A percentile compares a stretch with the other conserved stretches of the same genome.
phyloP scores from a whole-genome alignment of 306 rosid species.

The Trifolium dubium region DNA sequence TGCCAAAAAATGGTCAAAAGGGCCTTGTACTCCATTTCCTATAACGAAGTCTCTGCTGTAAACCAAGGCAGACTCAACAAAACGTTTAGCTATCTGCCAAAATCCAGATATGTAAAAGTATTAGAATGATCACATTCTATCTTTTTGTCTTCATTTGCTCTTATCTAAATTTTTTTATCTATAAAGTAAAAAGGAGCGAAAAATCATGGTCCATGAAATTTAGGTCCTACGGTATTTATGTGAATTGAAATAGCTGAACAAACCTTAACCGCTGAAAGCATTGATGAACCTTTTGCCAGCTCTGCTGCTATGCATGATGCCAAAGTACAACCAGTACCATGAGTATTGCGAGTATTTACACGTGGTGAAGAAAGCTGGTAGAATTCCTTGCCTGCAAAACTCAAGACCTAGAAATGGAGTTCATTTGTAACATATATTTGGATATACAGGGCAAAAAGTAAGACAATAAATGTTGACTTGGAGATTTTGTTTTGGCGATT shows the following conservation, averaged over 20 bases:
- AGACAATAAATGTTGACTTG: not conserved
- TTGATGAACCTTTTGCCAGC: slow-evolving; percentile 85
- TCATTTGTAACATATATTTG: slow-evolving; percentile 41
- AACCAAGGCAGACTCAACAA: slow-evolving; percentile 65
- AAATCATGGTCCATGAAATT: slow-evolving; percentile 14
- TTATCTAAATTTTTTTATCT: slow-evolving; percentile 10
- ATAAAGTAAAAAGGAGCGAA: slow-evolving; percentile 2
- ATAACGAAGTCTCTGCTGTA: slow-evolving; percentile 77
- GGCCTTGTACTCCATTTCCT: slow-evolving; percentile 91
- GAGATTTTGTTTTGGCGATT: slow-evolving; percentile 26
- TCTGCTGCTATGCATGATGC: slow-evolving; percentile 98
- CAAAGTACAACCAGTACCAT: slow-evolving; percentile 95
- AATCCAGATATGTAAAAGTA: slow-evolving; percentile 33
- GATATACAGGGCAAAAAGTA: slow-evolving; percentile 15
- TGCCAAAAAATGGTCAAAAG: slow-evolving; percentile 75
- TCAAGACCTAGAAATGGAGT: slow-evolving; percentile 42
- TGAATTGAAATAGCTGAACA: slow-evolving; percentile 38
- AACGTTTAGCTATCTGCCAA: slow-evolving; percentile 76
- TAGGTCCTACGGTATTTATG: slow-evolving; percentile 21
- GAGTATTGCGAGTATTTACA: slow-evolving; percentile 75
- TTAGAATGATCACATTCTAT: slow-evolving; percentile 28
- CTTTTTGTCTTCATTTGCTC: slow-evolving; percentile 20
- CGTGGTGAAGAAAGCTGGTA: slow-evolving; percentile 69
- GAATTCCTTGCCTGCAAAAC: slow-evolving; percentile 69
- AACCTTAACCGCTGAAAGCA: slow-evolving; percentile 83